phyloP scores from a whole-genome alignment of 2,329 filamentous ascomycete genomes.

The Talaromyces sp. region DNA sequence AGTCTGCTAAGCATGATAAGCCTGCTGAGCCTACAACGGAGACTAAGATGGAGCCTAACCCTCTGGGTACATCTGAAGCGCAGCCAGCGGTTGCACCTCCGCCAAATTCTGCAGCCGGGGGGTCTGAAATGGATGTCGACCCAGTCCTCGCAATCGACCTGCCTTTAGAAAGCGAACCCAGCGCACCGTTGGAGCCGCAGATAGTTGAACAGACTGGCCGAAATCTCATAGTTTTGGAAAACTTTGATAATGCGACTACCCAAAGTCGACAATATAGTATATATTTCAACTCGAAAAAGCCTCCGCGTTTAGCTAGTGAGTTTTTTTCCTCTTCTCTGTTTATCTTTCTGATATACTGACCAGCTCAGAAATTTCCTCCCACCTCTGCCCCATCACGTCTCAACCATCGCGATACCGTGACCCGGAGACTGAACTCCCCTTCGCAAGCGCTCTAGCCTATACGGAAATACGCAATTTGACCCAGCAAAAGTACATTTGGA shows the following conservation, averaged over 20 bases:
- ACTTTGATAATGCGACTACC: constrained; percentile 52
- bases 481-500: constrained; percentile 75
- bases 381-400: constrained; percentile 76
- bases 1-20: neutral
- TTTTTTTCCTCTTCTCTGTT: constrained; percentile 11
- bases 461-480: constrained; percentile 68
- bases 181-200: constrained; percentile 24
- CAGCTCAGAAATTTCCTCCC: constrained; percentile 36
- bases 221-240: constrained; percentile 54
- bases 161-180: neutral
- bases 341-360: constrained; percentile 10
- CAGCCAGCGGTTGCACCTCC: neutral
- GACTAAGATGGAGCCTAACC: neutral
- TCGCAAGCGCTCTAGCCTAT: constrained; percentile 73
- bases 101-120: neutral
- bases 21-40: neutral
- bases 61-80: neutral
- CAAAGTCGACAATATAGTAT: constrained; percentile 51
- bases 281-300: constrained; percentile 50
- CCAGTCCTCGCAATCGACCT: constrained; percentile 2
- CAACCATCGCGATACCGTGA: constrained; percentile 78
- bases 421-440: constrained; percentile 75
- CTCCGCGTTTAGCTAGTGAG: constrained; percentile 41
- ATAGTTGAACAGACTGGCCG: constrained; percentile 49
- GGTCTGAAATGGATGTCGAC: constrained; percentile 14